Evolutionary conservation across 257 asterid genomes (phyloP).

Genomic region (Craterostigma plantagineum): DNA sequence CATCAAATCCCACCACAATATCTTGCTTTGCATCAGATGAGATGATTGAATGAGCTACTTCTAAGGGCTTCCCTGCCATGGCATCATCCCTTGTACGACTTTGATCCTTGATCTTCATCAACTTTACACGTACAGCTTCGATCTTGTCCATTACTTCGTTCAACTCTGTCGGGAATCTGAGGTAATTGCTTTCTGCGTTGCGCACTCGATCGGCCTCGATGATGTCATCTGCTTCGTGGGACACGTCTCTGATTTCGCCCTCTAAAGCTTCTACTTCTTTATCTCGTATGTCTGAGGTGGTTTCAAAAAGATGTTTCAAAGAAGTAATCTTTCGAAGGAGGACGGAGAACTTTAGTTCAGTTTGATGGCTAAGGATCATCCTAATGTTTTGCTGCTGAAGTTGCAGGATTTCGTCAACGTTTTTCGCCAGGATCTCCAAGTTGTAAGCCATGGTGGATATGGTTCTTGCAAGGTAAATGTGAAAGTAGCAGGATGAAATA

Average conservation of each 20-base stretch:
- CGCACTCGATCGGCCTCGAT: not conserved
- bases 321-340: not conserved
- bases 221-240: slow-evolving; percentile 6
- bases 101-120: slow-evolving; percentile 2
- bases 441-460: too few relatives aligned
- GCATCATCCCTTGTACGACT: not conserved
- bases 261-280: slow-evolving; percentile 2
- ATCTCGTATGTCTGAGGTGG: not conserved
- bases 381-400: slow-evolving; percentile 7
- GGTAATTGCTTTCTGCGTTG: not conserved
- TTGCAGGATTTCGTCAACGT: too few relatives aligned
- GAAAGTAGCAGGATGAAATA: too few relatives aligned
- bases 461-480: too few relatives aligned
- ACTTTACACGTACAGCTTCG: not conserved
- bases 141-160: not conserved
- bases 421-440: too few relatives aligned
- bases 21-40: not conserved
- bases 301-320: slow-evolving; percentile 1
- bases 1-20: slow-evolving; percentile 7
- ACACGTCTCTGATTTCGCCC: not conserved
- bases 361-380: too few relatives aligned
- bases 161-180: not conserved
- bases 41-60: not conserved
- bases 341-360: too few relatives aligned
- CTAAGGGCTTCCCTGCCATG: not conserved